Evolutionary conservation across 2,329 filamentous ascomycete species (phyloP).

Genomic region (Truncatella angustata): DNA sequence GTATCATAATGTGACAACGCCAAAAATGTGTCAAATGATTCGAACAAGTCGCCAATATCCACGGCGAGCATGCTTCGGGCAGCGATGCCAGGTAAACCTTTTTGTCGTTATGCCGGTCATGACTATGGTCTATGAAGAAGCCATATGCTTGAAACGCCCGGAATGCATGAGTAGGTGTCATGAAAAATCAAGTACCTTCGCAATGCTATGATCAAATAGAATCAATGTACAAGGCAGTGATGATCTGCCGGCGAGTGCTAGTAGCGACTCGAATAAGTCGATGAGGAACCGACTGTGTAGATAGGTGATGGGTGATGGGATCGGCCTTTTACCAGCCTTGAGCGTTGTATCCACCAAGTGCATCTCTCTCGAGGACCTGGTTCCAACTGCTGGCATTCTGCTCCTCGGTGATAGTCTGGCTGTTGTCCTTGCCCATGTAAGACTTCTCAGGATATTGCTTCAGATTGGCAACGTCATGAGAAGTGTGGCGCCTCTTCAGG

Average conservation of each 20-base stretch:
- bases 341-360: constrained; percentile 76
- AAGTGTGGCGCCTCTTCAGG: constrained; percentile 85
- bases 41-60: constrained; percentile 16
- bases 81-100: neutral
- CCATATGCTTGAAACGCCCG: constrained; percentile 28
- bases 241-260: constrained; percentile 17
- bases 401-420: constrained; percentile 44
- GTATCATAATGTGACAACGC: constrained; percentile 33
- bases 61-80: constrained; percentile 8
- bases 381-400: constrained; percentile 75
- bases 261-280: neutral
- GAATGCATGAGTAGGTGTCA: constrained; percentile 31
- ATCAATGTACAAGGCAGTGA: constrained; percentile 27
- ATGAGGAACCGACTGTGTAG: neutral
- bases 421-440: constrained; percentile 50
- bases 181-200: constrained; percentile 27
- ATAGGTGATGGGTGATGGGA: constrained; percentile 6
- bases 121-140: constrained; percentile 23
- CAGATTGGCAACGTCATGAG: constrained; percentile 85
- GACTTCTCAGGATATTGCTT: constrained; percentile 73
- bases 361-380: constrained; percentile 79
- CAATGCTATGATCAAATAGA: constrained; percentile 28
- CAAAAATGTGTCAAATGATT: constrained; percentile 20
- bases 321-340: constrained; percentile 74
- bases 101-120: constrained; percentile 17